phyloP scores from a whole-genome alignment of 1,139 yeast species.

The Blastobotrys ciferrii region DNA sequence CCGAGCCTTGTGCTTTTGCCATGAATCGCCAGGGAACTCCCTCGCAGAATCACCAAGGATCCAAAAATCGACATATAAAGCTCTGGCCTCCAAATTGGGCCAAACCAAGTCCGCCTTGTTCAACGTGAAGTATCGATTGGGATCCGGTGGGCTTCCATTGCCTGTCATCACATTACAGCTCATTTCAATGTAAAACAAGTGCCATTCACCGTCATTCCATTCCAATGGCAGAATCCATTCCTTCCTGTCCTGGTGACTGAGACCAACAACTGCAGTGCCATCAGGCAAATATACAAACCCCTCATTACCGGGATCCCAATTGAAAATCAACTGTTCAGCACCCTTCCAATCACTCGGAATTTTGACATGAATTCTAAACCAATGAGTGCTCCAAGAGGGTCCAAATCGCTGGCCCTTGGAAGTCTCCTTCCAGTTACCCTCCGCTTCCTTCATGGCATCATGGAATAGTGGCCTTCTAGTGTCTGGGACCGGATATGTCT shows the following conservation, averaged over 20 bases:
- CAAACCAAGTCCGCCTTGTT: slow-evolving; percentile 72
- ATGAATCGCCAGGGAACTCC: slow-evolving; percentile 67
- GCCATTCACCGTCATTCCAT: slow-evolving; percentile 47
- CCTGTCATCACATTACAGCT: slow-evolving; percentile 97
- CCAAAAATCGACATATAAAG: slow-evolving; percentile 78
- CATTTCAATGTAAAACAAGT: slow-evolving; percentile 73
- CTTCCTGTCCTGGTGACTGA: slow-evolving; percentile 84
- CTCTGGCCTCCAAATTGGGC: slow-evolving; percentile 79
- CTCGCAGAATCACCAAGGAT: slow-evolving; percentile 88
- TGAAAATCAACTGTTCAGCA: slow-evolving; percentile 55
- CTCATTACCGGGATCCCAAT: slow-evolving; percentile 87
- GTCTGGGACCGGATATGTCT: slow-evolving; percentile 66
- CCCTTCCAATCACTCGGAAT: slow-evolving; percentile 53
- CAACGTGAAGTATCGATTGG: slow-evolving; percentile 67
- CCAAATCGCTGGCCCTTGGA: slow-evolving; percentile 78
- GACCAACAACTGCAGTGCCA: slow-evolving; percentile 76
- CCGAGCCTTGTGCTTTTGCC: slow-evolving; percentile 85
- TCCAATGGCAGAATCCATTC: slow-evolving; percentile 66
- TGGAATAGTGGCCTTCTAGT: slow-evolving; percentile 71
- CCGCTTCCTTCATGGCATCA: slow-evolving; percentile 55
- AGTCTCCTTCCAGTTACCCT: slow-evolving; percentile 54
- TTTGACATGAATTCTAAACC: slow-evolving; percentile 71
- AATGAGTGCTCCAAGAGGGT: slow-evolving; percentile 95
- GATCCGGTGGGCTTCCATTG: slow-evolving; percentile 64
- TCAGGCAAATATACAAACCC: slow-evolving; percentile 69